Conservation (phyloP, 257 asterid species). For the Solanum okadae region DNA sequence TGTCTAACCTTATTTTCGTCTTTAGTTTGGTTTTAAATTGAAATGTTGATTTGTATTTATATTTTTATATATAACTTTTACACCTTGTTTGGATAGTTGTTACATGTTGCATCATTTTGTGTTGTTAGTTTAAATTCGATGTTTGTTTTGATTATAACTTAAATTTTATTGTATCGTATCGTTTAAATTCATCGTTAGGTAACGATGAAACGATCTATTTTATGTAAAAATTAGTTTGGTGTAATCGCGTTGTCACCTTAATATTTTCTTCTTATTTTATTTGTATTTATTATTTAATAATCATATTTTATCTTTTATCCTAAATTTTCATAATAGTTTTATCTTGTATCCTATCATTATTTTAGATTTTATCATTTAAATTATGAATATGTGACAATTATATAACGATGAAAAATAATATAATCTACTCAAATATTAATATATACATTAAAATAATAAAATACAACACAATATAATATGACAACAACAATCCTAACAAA, state of each 20-base stretch:
- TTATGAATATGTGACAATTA: rapidly evolving
- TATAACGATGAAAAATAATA: rapidly evolving
- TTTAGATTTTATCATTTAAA: too few relatives aligned
- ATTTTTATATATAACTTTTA: background rate
- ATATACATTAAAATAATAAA: too few relatives aligned
- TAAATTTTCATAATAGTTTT: too few relatives aligned
- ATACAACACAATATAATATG: background rate
- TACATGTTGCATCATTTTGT: rapidly evolving
- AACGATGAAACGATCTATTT: too few relatives aligned
- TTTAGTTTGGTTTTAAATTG: background rate
- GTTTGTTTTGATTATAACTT: rapidly evolving
- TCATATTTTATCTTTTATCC: too few relatives aligned
- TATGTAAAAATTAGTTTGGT: rapidly evolving
- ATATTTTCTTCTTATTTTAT: too few relatives aligned
- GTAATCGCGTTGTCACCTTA: rapidly evolving
- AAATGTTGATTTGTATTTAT: background rate
- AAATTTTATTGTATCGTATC: too few relatives aligned
- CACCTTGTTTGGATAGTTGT: background rate
- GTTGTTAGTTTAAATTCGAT: too few relatives aligned
- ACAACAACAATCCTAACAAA: background rate
- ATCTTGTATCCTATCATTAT: rapidly evolving
- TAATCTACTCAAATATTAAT: too few relatives aligned
- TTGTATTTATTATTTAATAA: too few relatives aligned
- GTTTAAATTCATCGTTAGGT: rapidly evolving
- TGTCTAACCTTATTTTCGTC: background rate